These are phyloP conservation scores for Alternaria sp. DNA, from an alignment of 2,329 filamentous ascomycete species.

Conservation along the genomic window DNA sequence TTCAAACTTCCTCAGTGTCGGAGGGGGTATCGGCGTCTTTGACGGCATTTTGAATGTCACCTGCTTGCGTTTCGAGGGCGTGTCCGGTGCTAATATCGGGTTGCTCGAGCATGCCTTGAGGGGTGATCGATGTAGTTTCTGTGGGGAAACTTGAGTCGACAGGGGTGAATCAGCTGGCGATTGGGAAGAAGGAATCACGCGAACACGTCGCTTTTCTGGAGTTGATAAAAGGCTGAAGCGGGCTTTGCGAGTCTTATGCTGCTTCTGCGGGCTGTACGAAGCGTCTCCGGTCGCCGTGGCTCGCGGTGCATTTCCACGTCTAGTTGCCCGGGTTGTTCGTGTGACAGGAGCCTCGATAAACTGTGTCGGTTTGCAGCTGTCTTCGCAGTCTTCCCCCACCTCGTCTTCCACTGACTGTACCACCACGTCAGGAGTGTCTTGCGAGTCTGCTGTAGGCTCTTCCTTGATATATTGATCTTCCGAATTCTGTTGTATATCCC, in stretches of 20 bases:
- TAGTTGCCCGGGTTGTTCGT: slow-evolving; percentile 21
- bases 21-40: slow-evolving; percentile 20
- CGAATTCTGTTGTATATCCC: not conserved
- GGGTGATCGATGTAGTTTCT: slow-evolving; percentile 24
- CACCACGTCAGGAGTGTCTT: not conserved
- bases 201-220: slow-evolving; percentile 41
- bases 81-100: slow-evolving; percentile 21
- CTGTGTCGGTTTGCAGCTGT: slow-evolving; percentile 42
- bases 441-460: not conserved
- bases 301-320: not conserved
- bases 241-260: slow-evolving; percentile 17
- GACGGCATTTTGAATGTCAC: slow-evolving; percentile 35
- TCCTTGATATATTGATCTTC: not conserved
- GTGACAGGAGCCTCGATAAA: slow-evolving; percentile 32
- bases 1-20: slow-evolving; percentile 34
- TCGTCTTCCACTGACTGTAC: slow-evolving; percentile 18
- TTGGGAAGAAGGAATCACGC: slow-evolving; percentile 49
- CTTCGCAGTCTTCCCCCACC: slow-evolving; percentile 22
- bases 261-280: not conserved
- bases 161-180: slow-evolving; percentile 43
- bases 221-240: slow-evolving; percentile 44
- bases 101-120: slow-evolving; percentile 27
- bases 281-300: not conserved
- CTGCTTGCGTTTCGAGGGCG: slow-evolving; percentile 42
- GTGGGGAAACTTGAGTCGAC: slow-evolving; percentile 37